phyloP scores from a whole-genome alignment of 768 basidiomycete genomes.

The Collybia nuda region DNA sequence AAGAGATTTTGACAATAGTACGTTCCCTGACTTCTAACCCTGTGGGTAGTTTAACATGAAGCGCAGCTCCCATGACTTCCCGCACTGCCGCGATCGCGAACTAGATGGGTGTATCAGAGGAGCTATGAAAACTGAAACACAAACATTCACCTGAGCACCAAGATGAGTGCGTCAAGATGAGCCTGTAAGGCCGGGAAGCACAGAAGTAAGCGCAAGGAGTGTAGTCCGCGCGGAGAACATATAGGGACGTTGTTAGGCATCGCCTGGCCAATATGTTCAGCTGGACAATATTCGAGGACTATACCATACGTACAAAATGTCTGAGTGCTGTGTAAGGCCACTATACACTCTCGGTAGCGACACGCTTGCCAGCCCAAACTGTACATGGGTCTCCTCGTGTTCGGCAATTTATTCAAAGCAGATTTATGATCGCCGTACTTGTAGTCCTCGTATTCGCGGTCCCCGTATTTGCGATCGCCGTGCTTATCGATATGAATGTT shows the following conservation, averaged over 20 bases:
- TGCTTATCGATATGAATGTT: no score
- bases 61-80: slow-evolving; percentile 73
- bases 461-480: no score
- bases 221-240: slow-evolving; percentile 63
- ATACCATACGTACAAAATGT: slow-evolving; percentile 58
- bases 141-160: slow-evolving; percentile 41
- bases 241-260: slow-evolving; percentile 69
- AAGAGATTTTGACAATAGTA: slow-evolving; percentile 58
- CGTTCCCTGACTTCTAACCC: slow-evolving; percentile 39
- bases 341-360: slow-evolving; percentile 76
- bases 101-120: slow-evolving; percentile 26
- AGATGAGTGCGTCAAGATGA: slow-evolving; percentile 63
- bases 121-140: background rate
- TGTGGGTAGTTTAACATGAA: slow-evolving; percentile 56
- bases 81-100: slow-evolving; percentile 56
- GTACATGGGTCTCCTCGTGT: no score
- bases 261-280: slow-evolving; percentile 40
- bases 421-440: no score
- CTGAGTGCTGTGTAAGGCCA: slow-evolving; percentile 79
- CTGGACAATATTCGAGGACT: slow-evolving; percentile 9
- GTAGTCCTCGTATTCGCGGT: no score
- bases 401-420: no score
- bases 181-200: slow-evolving; percentile 57
- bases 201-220: slow-evolving; percentile 65
- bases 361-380: slow-evolving; percentile 73